Base-by-base conservation (phyloP, 2,329 filamentous ascomycete species). In the Cordyceps cateniannulata region DNA sequence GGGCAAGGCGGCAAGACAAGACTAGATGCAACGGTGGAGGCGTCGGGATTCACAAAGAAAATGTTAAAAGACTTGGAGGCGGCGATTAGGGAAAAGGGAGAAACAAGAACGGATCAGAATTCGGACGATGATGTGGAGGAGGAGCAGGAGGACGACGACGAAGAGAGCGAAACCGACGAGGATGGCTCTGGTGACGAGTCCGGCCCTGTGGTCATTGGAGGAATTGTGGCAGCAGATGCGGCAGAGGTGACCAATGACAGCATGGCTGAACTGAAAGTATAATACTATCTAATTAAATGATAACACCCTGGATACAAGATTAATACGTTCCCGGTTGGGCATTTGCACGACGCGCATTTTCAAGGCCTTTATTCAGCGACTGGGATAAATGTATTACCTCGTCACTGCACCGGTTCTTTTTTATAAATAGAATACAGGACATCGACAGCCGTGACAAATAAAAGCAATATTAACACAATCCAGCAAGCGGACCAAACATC, bases 11-110 rank as follows among this genome's bases (percentile, higher is more conserved):
- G 85, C 14, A 81, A 79, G 0, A 85, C 79, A 64, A 83, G 95
- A 65, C 75, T 99, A 18, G 96, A 99, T 74, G 87, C 96, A 18
- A 85, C 90, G 35, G 92, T 96, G 1, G 89, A 96, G 70, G 95
- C 95, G 0, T 96, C 91, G 2, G 95, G 95, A 0, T 98, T 99
- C 73, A 96, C 91, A 22, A 96, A 89, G 79, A 98, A 96, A 77
- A 96, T 97, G 89, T 85, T 91, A 18, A 96, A 95, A 73, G 95
- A 99, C 67, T 77, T 99, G 18, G 95, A 97, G 70, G 83, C 85
- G 10, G 96, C 96, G 65, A 95, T 99, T 76, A 87, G 88, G 67
- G 89, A 90, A 77, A 88, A 92, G 70, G 84, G 86, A 57, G 77
- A 79, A 45, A 63, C 72, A 51, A 71, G 76, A n/a, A 71, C 73